Percentiles rank a stretch among this genome's conserved stretches.
phyloP scores from a whole-genome alignment of 306 rosid species.

The Corylus heterophylla region DNA sequence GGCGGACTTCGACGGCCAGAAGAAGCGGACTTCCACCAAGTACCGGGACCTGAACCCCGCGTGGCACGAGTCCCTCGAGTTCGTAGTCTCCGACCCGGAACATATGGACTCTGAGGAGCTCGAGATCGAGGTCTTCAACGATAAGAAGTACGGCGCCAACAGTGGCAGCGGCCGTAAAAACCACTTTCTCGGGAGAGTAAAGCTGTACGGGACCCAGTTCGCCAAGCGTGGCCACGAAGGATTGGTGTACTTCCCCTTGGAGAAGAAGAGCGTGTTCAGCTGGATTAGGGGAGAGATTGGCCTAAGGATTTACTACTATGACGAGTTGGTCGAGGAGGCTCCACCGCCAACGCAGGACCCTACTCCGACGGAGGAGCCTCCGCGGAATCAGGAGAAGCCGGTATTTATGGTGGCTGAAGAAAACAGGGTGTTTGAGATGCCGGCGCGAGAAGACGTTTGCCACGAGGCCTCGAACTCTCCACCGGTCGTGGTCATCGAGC shows the following conservation, averaged over 20 bases:
- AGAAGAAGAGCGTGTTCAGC: conserved; percentile 92
- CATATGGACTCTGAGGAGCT: conserved; percentile 86
- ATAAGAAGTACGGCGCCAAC: conserved; percentile 65
- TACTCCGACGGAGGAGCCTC: neutral
- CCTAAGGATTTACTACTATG: conserved; percentile 52
- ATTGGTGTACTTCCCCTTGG: conserved; percentile 54
- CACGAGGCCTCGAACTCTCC: conserved; percentile 48
- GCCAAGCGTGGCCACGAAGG: conserved; percentile 72
- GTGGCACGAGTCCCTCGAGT: conserved; percentile 85
- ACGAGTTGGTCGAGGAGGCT: conserved; percentile 52
- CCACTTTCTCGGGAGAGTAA: conserved; percentile 83
- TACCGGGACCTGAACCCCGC: conserved; percentile 71
- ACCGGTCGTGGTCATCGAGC: conserved; percentile 55
- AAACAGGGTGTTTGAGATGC: conserved; percentile 46
- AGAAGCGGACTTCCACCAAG: conserved; percentile 70
- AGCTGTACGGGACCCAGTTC: conserved; percentile 75
- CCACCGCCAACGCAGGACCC: conserved; percentile 25
- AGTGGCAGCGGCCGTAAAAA: conserved; percentile 69
- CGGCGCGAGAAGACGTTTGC: conserved; percentile 33
- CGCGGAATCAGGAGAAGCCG: conserved; percentile 34
- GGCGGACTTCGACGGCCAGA: conserved; percentile 82
- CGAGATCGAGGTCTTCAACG: conserved; percentile 84
- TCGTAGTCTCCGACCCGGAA: conserved; percentile 78
- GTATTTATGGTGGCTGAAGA: conserved; percentile 46
- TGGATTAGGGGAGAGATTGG: conserved; percentile 91